Percentiles rank a stretch among this genome's conserved stretches.
Conservation (phyloP, 306 rosid species). For the Comarum palustre region DNA sequence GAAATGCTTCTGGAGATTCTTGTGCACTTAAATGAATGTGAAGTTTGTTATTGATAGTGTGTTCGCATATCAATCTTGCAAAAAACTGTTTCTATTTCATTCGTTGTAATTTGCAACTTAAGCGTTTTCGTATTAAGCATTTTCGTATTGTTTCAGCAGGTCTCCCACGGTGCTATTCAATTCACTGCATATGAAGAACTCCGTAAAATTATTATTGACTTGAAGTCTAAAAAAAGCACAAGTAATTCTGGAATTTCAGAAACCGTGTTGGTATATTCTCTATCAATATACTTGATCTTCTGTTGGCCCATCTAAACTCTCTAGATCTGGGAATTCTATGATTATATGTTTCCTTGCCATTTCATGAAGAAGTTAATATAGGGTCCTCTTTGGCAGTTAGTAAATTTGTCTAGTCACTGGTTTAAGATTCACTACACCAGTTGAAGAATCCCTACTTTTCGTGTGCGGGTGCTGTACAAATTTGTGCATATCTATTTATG, state of each 20-base stretch:
- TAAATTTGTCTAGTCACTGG: background rate
- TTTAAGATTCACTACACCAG: background rate
- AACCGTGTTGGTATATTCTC: slow-evolving; percentile 52
- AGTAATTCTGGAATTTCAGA: slow-evolving; percentile 40
- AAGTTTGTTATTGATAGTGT: background rate
- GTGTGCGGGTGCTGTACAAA: background rate
- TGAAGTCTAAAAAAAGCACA: slow-evolving; percentile 44
- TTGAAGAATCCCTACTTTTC: background rate
- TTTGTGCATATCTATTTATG: background rate
- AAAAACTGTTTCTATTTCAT: slow-evolving; percentile 8
- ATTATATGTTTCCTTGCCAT: background rate
- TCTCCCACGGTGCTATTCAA: slow-evolving; percentile 95
- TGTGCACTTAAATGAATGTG: slow-evolving; percentile 7
- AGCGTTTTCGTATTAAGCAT: slow-evolving; percentile 20
- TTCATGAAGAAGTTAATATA: background rate
- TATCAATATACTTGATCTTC: background rate
- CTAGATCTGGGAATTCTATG: background rate
- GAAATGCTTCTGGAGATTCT: slow-evolving; percentile 10
- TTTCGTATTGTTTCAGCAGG: slow-evolving; percentile 61
- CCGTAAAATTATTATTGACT: slow-evolving; percentile 53
- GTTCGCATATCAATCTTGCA: background rate
- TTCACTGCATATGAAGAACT: slow-evolving; percentile 89
- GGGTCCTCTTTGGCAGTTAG: slow-evolving; percentile 15
- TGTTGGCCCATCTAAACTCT: background rate
- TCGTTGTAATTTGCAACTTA: slow-evolving; percentile 15